Evolutionary conservation across 78 protist genomes (phyloP), one percentile per base, ranked within the genome.

Genomic region (Dictyostelium intermedium): DNA sequence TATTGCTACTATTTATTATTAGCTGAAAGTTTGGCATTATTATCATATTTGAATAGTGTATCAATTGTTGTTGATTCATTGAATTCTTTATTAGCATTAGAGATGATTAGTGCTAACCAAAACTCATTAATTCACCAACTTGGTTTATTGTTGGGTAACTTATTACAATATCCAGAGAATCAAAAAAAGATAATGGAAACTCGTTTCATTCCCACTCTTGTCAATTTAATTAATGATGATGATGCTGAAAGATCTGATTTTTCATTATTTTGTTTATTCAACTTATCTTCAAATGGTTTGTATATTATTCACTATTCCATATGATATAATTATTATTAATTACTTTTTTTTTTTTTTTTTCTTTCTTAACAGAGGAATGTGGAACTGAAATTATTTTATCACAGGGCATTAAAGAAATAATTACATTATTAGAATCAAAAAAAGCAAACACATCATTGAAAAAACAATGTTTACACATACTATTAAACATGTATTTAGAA

Each of bases 241-340:
- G 53, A n/a, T 9, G n/a, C 60, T 20, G 39, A 45, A 76, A 85
- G 92, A 85, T 70, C 92, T 53, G 92, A 85, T 25, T 85, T 85
- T 35, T 85, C 92, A 25, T 74, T 85, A 32, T 85, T 85, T 47
- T 85, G 92, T 85, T 56, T 85, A 56, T 50, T 50, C 32, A 85
- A 85, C 76, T n/a, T 85, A 74, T 85, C 92, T 25, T 53, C 66
- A 56, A 85, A 85, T 74, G 83, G 92, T 85, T 45, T 32, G 50
- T 35, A 8, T 25, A 13, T 30, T 35, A 27, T 70, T 10, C 13
- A 37, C 35, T 3, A 35, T 23, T n/a, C n/a, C n/a, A n/a, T n/a
- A n/a, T n/a, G n/a, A n/a, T 77, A 41, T 3, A 5, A 66, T 66
- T 25, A 61, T 35, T 16, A 43, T 20, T 32, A 61, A 53, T 53